Evolutionary conservation across 495 filamentous ascomycete species (phyloP), one percentile per base, ranked within the genome.

Genomic region (Daldinia bambusicola): DNA sequence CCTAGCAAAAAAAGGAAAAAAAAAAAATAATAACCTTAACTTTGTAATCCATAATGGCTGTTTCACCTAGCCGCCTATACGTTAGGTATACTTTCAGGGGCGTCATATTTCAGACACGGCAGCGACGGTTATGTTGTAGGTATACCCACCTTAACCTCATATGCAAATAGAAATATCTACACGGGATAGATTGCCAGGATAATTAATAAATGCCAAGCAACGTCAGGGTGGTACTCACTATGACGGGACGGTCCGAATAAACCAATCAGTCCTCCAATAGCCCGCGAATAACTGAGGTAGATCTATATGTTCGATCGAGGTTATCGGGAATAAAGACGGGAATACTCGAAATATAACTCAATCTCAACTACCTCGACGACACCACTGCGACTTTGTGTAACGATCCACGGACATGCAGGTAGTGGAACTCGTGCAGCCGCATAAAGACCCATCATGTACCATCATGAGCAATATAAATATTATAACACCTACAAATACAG

Each of bases 331-430:
- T 53, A 32, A 53, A 30, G 22, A 53, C 22, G 50, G 50, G 50
- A 53, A 53, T 53, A 53, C 2, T 53, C 50, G 4, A 26, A 14
- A 53, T 32, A 53, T 31, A 53, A 53, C 20, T 9, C 55, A 38
- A 57, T 38, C 20, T 60, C 26, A 32, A 60, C 56, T 10, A 60
- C 56, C 20, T 60, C 26, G 26, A 60, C 56, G 12, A 60, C 56
- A 60, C 38, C 32, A 31, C 10, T 16, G 16, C 14, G 12, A 6
- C 38, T 40, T 16, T 37, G 50, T 32, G 12, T 53, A 53, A 53
- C 12, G 50, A 32, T 31, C 50, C 50, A 31, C 31, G 10, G 6
- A 36, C 7, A 31, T 31, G 3, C 10, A 52, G 14, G 22, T 3
- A 26, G 10, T 52, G 50, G 26, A 52, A 52, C 50, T 31, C 20